Evolutionary conservation across 257 asterid genomes (phyloP).

Genomic region (Capsicum pubescens): DNA sequence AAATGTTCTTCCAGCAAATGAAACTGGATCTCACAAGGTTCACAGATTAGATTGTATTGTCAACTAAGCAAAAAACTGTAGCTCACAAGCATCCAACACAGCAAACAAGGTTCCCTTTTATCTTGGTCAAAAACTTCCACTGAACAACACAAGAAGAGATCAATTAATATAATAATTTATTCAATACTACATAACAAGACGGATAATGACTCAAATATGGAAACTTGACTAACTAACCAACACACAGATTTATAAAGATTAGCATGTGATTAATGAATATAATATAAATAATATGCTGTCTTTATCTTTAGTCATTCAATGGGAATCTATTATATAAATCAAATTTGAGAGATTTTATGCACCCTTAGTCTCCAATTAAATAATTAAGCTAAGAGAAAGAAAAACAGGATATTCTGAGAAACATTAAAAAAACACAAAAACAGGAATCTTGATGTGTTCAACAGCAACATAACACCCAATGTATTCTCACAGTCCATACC

Average conservation of each 20-base stretch:
- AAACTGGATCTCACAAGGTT: constrained; percentile 38
- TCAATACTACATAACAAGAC: constrained; percentile 42
- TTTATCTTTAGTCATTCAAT: constrained; percentile 54
- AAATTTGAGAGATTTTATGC: constrained; percentile 53
- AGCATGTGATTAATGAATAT: constrained; percentile 78
- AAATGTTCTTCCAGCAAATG: constrained; percentile 35
- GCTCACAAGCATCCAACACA: constrained; percentile 44
- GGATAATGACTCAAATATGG: constrained; percentile 39
- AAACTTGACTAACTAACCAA: constrained; percentile 45
- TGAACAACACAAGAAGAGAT: constrained; percentile 39
- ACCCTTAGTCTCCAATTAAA: constrained; percentile 42
- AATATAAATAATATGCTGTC: constrained; percentile 52
- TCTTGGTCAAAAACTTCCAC: constrained; percentile 44
- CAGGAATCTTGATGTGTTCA: no score
- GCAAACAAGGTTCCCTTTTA: constrained; percentile 33
- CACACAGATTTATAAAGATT: constrained; percentile 42
- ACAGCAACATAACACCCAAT: no score
- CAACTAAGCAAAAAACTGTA: constrained; percentile 39
- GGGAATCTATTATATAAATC: constrained; percentile 64
- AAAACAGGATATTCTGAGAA: constrained; percentile 43
- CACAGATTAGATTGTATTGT: constrained; percentile 35
- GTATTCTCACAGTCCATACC: no score
- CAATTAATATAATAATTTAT: constrained; percentile 50
- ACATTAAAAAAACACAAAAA: constrained; percentile 35
- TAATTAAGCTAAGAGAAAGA: constrained; percentile 41